Evolutionary conservation across 2,329 filamentous ascomycete species (phyloP).

Genomic region (Penicillium capsulatum): DNA sequence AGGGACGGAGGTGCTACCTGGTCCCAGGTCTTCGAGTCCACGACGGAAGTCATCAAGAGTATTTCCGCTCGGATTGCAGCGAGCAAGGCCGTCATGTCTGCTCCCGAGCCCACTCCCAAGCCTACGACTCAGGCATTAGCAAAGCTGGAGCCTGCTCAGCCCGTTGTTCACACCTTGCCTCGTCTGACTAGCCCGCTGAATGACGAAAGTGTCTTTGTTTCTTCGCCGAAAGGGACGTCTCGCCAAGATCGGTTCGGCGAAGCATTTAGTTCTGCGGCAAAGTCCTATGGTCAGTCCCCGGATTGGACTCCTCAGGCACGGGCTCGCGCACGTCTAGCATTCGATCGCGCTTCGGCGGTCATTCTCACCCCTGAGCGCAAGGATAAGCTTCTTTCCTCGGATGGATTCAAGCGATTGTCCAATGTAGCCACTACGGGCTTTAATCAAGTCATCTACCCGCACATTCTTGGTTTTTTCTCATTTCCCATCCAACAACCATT

Average conservation of each 20-base stretch:
- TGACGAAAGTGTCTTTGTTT: constrained; percentile 47
- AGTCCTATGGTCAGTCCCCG: constrained; percentile 44
- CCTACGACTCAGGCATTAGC: constrained; percentile 21
- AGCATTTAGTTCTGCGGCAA: constrained; percentile 44
- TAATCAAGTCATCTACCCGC: no score
- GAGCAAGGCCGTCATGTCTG: constrained; percentile 48
- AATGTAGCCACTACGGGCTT: constrained; percentile 30
- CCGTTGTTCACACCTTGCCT: constrained; percentile 46
- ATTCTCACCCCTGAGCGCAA: constrained; percentile 41
- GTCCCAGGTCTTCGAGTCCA: constrained; percentile 69
- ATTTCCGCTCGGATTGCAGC: constrained; percentile 65
- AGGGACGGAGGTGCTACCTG: constrained; percentile 74
- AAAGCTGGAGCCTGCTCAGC: constrained; percentile 43
- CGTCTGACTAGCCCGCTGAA: constrained; percentile 49
- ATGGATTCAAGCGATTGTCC: constrained; percentile 39
- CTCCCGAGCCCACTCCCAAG: constrained; percentile 4
- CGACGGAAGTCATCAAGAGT: constrained; percentile 63
- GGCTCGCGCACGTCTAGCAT: constrained; percentile 36
- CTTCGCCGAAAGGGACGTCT: constrained; percentile 36
- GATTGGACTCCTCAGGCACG: constrained; percentile 43
- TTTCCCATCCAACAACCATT: constrained; percentile 68
- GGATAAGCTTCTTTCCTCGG: constrained; percentile 35
- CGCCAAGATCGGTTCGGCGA: constrained; percentile 37
- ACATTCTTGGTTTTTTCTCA: no score
- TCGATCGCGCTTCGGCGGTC: constrained; percentile 38